phyloP scores from a whole-genome alignment of 352 stramenopile genomes.

The Aphanomyces invadans region DNA sequence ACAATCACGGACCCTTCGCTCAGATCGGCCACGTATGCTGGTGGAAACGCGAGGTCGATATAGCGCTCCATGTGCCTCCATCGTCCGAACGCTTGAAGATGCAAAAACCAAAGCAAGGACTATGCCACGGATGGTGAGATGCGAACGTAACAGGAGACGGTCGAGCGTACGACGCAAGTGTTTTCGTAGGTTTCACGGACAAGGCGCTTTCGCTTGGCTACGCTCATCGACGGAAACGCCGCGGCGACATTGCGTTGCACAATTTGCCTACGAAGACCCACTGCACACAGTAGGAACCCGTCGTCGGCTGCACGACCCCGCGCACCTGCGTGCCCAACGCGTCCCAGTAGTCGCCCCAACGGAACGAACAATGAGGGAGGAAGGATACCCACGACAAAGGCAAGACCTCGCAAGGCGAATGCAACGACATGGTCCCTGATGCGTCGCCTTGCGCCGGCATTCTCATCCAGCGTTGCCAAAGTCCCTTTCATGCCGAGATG shows the following conservation, averaged over 20 bases:
- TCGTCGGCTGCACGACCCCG: neutral
- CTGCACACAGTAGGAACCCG: neutral
- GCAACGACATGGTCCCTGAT: neutral
- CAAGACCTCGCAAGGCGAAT: neutral
- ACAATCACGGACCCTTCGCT: constrained; percentile 1
- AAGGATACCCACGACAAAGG: neutral
- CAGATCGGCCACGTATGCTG: constrained; percentile 9
- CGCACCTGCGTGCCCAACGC: neutral
- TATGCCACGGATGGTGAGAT: neutral
- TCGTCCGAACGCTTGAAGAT: constrained; percentile 16
- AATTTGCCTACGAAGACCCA: neutral
- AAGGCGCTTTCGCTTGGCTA: neutral
- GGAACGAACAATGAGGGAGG: constrained; percentile 4
- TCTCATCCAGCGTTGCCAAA: neutral
- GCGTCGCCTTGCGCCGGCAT: neutral
- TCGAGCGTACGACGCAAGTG: constrained; percentile 1
- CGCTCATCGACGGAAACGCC: neutral
- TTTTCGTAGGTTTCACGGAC: constrained; percentile 12
- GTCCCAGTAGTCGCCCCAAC: constrained; percentile 1
- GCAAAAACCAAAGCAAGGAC: constrained; percentile 20
- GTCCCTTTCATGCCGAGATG: no score
- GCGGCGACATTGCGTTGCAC: constrained; percentile 2
- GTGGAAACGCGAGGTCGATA: constrained; percentile 13
- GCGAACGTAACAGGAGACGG: neutral
- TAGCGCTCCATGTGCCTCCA: constrained; percentile 13